phyloP scores from a whole-genome alignment of 768 basidiomycete species.

The Coprinellus micaceus region DNA sequence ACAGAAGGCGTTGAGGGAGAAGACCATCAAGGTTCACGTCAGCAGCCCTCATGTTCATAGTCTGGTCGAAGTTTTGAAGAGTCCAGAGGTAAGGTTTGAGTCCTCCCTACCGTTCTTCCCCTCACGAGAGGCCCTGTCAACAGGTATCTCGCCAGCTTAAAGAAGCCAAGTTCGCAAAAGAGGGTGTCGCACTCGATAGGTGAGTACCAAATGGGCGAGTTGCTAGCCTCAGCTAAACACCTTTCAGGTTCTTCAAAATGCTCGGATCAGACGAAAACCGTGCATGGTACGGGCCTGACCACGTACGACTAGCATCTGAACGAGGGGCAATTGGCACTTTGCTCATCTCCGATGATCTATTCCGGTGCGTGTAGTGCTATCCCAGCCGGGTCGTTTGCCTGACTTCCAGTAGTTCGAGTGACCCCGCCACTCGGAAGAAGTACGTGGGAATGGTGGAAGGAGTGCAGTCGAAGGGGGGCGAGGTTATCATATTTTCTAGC shows the following conservation, averaged over 20 bases:
- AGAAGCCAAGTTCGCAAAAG: slow-evolving; percentile 94
- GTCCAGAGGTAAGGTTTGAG: slow-evolving; percentile 71
- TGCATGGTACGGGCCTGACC: slow-evolving; percentile 97
- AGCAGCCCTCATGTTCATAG: slow-evolving; percentile 95
- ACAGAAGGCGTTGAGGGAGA: slow-evolving; percentile 71
- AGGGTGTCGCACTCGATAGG: slow-evolving; percentile 90
- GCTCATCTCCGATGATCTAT: slow-evolving; percentile 91
- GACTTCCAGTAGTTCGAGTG: slow-evolving; percentile 58
- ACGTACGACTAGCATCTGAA: slow-evolving; percentile 88
- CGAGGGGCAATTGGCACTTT: slow-evolving; percentile 92
- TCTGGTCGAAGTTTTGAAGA: slow-evolving; percentile 88
- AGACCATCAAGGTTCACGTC: slow-evolving; percentile 87
- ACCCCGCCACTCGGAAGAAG: slow-evolving; percentile 71
- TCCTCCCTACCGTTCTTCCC: too few relatives aligned
- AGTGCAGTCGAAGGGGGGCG: slow-evolving; percentile 83
- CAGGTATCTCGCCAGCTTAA: slow-evolving; percentile 76
- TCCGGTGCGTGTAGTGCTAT: slow-evolving; percentile 53
- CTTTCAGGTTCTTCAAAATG: slow-evolving; percentile 92
- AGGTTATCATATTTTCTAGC: slow-evolving; percentile 95
- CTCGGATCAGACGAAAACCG: slow-evolving; percentile 89
- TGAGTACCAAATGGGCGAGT: slow-evolving; percentile 22
- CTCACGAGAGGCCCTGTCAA: too few relatives aligned
- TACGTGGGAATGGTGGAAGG: slow-evolving; percentile 88
- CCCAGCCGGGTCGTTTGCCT: not conserved
- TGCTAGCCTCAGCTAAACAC: slow-evolving; percentile 1